Evolutionary conservation across 83 land plant genomes (phyloP).

Genomic region (Picea abies): DNA sequence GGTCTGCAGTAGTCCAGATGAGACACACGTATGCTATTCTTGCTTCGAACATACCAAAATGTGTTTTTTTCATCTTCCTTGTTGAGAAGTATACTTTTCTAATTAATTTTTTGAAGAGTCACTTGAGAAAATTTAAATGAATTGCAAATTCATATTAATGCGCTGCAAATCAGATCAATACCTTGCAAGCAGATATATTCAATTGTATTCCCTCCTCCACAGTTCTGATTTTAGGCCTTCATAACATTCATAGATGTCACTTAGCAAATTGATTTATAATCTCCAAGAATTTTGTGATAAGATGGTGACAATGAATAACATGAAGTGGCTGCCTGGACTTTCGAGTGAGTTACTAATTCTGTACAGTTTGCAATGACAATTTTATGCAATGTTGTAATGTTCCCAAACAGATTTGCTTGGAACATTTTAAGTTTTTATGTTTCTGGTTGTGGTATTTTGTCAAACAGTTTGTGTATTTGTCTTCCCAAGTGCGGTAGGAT

Average conservation of each 20-base stretch:
- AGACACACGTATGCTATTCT: slow-evolving; percentile 31
- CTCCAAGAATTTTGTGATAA: background rate
- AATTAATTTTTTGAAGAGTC: background rate
- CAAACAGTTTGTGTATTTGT: too few species aligned
- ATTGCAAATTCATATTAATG: slow-evolving; percentile 1
- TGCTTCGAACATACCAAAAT: background rate
- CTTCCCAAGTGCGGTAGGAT: too few species aligned
- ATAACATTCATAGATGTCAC: background rate
- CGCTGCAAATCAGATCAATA: background rate
- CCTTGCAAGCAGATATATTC: background rate
- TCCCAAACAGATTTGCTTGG: too few species aligned
- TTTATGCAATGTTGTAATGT: background rate
- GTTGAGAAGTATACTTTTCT: slow-evolving; percentile 1
- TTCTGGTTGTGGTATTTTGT: too few species aligned
- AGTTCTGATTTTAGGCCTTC: background rate
- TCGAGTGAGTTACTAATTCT: background rate
- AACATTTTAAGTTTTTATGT: too few species aligned
- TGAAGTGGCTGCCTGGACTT: background rate
- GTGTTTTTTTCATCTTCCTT: background rate
- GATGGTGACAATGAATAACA: background rate
- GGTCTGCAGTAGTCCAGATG: slow-evolving; percentile 24
- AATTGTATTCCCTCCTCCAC: background rate
- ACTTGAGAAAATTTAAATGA: background rate
- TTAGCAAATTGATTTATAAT: background rate
- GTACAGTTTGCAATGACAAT: background rate